A percentile compares a stretch with the other conserved stretches of the same genome.
phyloP scores from a whole-genome alignment of 495 filamentous ascomycete genomes.

The Barbatosphaeria neglecta region DNA sequence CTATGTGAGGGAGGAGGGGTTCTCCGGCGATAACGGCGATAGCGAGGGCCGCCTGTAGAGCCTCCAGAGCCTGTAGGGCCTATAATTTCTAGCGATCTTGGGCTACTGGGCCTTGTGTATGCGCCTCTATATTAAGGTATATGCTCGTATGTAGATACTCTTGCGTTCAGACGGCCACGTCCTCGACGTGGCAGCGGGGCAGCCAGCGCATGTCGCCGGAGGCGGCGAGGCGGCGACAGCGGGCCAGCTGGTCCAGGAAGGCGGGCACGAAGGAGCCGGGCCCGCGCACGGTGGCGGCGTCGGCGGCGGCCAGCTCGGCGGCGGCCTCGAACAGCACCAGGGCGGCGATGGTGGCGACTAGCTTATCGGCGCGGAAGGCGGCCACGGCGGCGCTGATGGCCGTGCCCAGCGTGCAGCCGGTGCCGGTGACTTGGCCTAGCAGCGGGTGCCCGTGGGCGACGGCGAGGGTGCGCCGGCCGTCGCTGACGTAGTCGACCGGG shows the following conservation, averaged over 20 bases:
- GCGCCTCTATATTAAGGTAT: background rate
- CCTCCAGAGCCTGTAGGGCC: too few relatives aligned
- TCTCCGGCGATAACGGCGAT: background rate
- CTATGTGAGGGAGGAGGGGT: too few relatives aligned
- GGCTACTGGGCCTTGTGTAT: too few relatives aligned
- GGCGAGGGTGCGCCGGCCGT: slow-evolving; percentile 53
- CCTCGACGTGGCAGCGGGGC: slow-evolving; percentile 1
- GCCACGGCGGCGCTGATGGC: slow-evolving; percentile 65
- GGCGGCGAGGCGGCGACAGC: slow-evolving; percentile 35
- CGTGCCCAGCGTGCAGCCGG: slow-evolving; percentile 77
- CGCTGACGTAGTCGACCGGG: slow-evolving; percentile 62
- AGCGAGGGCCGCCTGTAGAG: background rate
- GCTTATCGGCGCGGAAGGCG: slow-evolving; percentile 43
- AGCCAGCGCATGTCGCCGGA: slow-evolving; percentile 43
- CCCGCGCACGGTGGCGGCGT: slow-evolving; percentile 51
- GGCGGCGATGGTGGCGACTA: slow-evolving; percentile 56
- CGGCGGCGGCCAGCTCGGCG: slow-evolving; percentile 57
- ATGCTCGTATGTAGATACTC: background rate
- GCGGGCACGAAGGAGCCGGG: slow-evolving; percentile 83
- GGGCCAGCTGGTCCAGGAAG: slow-evolving; percentile 62
- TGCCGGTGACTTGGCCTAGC: slow-evolving; percentile 76
- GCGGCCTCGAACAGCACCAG: slow-evolving; percentile 77
- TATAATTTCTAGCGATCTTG: too few relatives aligned
- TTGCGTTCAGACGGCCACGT: background rate
- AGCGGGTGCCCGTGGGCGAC: slow-evolving; percentile 69